Evolutionary conservation across 441 rosid species (phyloP), one percentile per base, ranked within the genome.

Genomic region (Rhodomyrtus psidioides): DNA sequence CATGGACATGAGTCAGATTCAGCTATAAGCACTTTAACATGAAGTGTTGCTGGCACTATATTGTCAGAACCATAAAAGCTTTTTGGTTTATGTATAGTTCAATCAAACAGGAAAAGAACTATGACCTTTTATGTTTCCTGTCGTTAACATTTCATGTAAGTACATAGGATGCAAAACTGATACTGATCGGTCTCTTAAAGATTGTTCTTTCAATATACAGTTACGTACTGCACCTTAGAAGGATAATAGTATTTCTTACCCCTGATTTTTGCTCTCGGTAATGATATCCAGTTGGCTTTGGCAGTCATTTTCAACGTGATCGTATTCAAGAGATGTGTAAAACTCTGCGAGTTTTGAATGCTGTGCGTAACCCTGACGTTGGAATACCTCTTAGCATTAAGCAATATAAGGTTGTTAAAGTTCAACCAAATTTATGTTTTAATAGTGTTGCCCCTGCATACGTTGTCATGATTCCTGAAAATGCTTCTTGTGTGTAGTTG

Each of bases 251-350:
- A 24, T 42, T 87, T 56, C 83, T 81, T n/a, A 57, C 86, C 84
- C 86, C 91, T 92, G 91, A 91, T 92, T 91, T 88, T 76, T 90
- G 86, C 88, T 88, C 89, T 89, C 90, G 86, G 83, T 91, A 93
- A 91, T 94, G 93, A 93, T 89, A 89, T 90, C 92, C 92, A 93
- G 93, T 93, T 90, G 91, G 92, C 92, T 94, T 94, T 90, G 92
- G 89, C 98, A 98, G 99, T 92, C 92, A 93, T 90, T 96, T 98
- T 90, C 97, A 95, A 87, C 98, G 98, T 83, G 98, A 96, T 75
- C 95, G 91, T 88, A 92, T 98, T 56, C 99, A 94, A 88, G 99
- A 98, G 91, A 96, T 93, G 93, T 94, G 97, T 85, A 95, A 95
- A 93, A 95, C 95, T 86, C 92, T 98, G 89, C 91, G 99, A 88